Evolutionary conservation across 257 asterid genomes (phyloP).

Genomic region (Lycium barbarum): DNA sequence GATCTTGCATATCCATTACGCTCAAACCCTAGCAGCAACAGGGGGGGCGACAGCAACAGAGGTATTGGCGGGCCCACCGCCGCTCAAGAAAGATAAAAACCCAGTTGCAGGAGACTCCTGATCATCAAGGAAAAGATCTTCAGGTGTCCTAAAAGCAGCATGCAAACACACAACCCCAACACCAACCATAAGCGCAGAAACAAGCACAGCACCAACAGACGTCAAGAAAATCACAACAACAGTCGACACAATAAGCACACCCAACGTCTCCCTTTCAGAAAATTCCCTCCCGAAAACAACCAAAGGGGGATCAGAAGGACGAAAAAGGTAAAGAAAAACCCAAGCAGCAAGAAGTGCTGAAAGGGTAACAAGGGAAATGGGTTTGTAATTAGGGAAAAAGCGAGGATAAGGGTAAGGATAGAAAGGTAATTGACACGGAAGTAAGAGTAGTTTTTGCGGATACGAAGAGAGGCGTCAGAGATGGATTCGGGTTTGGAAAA

Average conservation of each 20-base stretch:
- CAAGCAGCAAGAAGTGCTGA: slow-evolving; percentile 77
- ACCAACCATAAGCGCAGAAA: slow-evolving; percentile 82
- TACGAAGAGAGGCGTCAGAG: slow-evolving; percentile 70
- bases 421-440: slow-evolving; percentile 75
- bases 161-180: slow-evolving; percentile 64
- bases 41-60: slow-evolving; percentile 32
- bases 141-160: slow-evolving; percentile 87
- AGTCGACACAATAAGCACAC: slow-evolving; percentile 51
- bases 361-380: slow-evolving; percentile 77
- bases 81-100: slow-evolving; percentile 71
- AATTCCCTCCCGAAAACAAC: slow-evolving; percentile 74
- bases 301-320: slow-evolving; percentile 80
- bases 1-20: slow-evolving; percentile 24
- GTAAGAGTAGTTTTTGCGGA: slow-evolving; percentile 73
- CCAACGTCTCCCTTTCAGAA: slow-evolving; percentile 79
- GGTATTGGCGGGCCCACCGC: slow-evolving; percentile 41
- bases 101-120: slow-evolving; percentile 77
- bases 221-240: slow-evolving; percentile 75
- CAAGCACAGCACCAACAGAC: slow-evolving; percentile 88
- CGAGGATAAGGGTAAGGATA: slow-evolving; percentile 60
- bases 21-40: slow-evolving; percentile 61
- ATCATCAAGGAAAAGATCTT: slow-evolving; percentile 87
- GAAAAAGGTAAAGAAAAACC: slow-evolving; percentile 87
- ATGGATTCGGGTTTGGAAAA: slow-evolving; percentile 82
- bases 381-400: slow-evolving; percentile 70